Evolutionary conservation across 2,329 filamentous ascomycete species (phyloP), one percentile per base, ranked within the genome.

Genomic region (Emericellopsis atlantica): DNA sequence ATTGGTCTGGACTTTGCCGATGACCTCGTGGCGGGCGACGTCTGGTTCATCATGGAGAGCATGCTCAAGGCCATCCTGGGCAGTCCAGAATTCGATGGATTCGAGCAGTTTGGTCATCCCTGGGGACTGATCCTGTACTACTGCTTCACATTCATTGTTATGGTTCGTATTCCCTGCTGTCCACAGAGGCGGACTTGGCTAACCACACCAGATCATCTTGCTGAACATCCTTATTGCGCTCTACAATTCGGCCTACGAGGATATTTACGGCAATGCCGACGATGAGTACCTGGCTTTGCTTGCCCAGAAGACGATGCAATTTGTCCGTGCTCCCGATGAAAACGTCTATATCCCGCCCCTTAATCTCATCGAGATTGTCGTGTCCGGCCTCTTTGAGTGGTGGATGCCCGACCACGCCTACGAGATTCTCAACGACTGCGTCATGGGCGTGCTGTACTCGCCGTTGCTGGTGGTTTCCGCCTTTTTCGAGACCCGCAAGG

Each of bases 261-360:
- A 95, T 59, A 93, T 95, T 44, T 93, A 89, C 52, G 81, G 84
- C 36, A 89, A 98, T 54, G 88, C 92, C 5, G 83, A 87, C 48
- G 92, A 98, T 59, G 92, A 98, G 60, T 98, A 88, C 61, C 80
- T 98, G 57, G 90, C 88, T 0, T 74, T 96, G 4, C 95, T 95
- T 61, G 75, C 86, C 0, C 84, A 93, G 50, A 95, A 95, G 62
- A 95, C 92, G 0, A 86, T 96, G 74, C 88, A 94, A 53, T 98
- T 95, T 53, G 86, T 96, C 15, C 85, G 92, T 38, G 92, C 92
- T 0, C 92, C 92, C 0, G 92, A 98, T 52, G 92, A 98, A 60
- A 98, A 98, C 51, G 92, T 98, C 42, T 98, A 92, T 62, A 95
- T 98, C 53, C 81, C 92, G 1, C 92, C 92, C 0, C 84, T 98